Evolutionary conservation across 495 filamentous ascomycete species (phyloP).

Genomic region (Mycothermus thermophilus): DNA sequence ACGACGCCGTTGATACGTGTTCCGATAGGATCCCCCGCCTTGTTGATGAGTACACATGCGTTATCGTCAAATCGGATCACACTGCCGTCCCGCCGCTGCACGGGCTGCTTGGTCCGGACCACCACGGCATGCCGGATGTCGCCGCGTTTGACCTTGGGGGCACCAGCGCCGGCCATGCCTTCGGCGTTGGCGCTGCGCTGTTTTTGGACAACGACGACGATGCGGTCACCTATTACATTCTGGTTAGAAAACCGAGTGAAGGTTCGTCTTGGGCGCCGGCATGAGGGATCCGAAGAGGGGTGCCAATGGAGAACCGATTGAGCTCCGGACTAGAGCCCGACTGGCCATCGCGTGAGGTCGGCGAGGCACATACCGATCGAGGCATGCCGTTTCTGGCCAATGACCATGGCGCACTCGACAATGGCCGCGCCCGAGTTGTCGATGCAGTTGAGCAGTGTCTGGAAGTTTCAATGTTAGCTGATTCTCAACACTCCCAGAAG

Average conservation of each 20-base stretch:
- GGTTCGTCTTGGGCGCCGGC: no score
- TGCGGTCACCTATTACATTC: no score
- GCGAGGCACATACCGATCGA: slow-evolving; percentile 63
- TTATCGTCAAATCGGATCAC: slow-evolving; percentile 93
- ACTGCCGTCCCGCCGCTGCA: slow-evolving; percentile 74
- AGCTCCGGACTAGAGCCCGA: no score
- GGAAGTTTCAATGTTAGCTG: no score
- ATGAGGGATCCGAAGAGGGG: no score
- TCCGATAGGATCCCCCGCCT: slow-evolving; percentile 89
- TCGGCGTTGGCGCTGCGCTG: slow-evolving; percentile 51
- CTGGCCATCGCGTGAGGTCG: no score
- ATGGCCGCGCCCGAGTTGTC: slow-evolving; percentile 98
- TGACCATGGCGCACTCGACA: slow-evolving; percentile 87
- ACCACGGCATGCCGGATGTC: slow-evolving; percentile 95
- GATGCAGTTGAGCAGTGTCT: slow-evolving; percentile 99
- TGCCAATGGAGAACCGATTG: no score
- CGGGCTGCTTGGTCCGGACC: slow-evolving; percentile 77
- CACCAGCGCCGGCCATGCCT: slow-evolving; percentile 42
- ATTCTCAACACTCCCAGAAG: no score
- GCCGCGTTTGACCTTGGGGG: slow-evolving; percentile 86
- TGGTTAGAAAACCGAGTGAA: no score
- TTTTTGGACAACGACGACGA: slow-evolving; percentile 96
- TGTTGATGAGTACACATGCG: slow-evolving; percentile 94
- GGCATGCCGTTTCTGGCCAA: slow-evolving; percentile 80
- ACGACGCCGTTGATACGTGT: slow-evolving; percentile 84